Base-by-base conservation (phyloP, 495 filamentous ascomycete species). In the Hyaloscypha bicolor region DNA sequence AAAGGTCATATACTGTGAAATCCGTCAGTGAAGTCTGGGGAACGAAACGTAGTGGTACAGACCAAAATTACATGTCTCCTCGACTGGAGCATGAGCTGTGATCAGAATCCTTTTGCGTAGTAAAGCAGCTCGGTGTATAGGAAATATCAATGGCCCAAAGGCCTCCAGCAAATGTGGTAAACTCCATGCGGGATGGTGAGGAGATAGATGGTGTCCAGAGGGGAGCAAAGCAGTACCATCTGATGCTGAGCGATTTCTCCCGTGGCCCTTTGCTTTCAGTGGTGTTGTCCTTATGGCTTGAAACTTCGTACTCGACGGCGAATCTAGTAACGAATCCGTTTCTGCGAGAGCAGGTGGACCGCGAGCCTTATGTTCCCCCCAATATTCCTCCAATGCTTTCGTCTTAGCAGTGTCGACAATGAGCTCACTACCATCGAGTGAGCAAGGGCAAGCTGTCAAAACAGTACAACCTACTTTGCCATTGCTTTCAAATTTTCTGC, bases 71-170 rank as follows among this genome's bases (percentile, higher is more conserved):
- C 95, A 98, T 33, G 87, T 84, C 70, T 82, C 81, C 75, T 93
- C 89, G 19, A 98, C 93, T 3, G 95, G 95, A 16, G 94, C 90
- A 73, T 93, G 87, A 14, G 86, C 85, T 37, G 95, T 86, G 67
- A 98, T 87, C 56, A 99, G 80, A 60, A 99, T 92, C 60, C 95
- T 86, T 76, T 96, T 94, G 51, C 95, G 88, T 58, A 96, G 76
- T 37, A 99, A 77, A 2, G 94, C 92, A n/a, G 93, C 93, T 70
- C 94, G 86, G 67, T 96, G 90, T 42, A 99, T 81, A 0, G 95
- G 93, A 73, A 96, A 98, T 22, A 97, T 84, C 56, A 99, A 79
- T 0, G 95, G 95, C 0, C 95, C 95, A 75, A 97, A 96, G 11
- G 84, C 86, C 63, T 94, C 90, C 37, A 97, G 78, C 55, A 96